Base-by-base conservation (phyloP, 2,329 filamentous ascomycete genomes). In the Alternaria sp. region DNA sequence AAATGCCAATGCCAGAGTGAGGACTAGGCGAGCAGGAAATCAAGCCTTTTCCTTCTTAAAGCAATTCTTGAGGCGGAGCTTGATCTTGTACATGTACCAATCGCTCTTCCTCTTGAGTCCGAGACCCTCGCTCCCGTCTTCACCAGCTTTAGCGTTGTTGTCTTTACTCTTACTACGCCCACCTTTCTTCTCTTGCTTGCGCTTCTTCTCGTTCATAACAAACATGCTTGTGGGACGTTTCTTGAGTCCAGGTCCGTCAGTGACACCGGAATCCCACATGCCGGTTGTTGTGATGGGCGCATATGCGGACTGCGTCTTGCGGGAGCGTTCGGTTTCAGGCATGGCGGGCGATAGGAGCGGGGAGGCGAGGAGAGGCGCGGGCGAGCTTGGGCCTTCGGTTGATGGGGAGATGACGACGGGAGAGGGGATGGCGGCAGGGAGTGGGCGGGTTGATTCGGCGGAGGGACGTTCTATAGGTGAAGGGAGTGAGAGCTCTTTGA, bases 181-280 rank as follows among this genome's bases (percentile, higher is more conserved):
- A 23, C 71, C 59, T 64, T 75, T 75, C 58, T 69, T 69, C 20
- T 75, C 70, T 44, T 75, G 70, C 51, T 75, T 76, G 46, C 65
- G 69, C 58, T 74, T 76, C 49, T 75, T 77, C 60, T 77, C 74
- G 25, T 74, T 77, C 53, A 76, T 65, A 26, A 78, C 71, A 9
- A 76, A 71, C 70, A 79, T 70, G 65, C 78, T 78, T 1, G 76
- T 78, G 2, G 76, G 76, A 18, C 75, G 69, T 15, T 60, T 63
- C 56, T 75, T 77, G n/a, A 76, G 54, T 2, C 73, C 67, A 3
- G 69, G 64, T 10, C 71, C 71, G 8, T 78, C 75, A 0, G 66
- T 63, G 9, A 78, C 72, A 2, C 76, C 76, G 2, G 75, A 79
- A 51, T 79, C 78, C 78, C 78, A 80, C 46, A 80, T 53, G 6